A percentile compares a stretch with the other conserved stretches of the same genome.
Conservation (phyloP, 2,329 filamentous ascomycete species). For the Ceratocystis harringtonii region DNA sequence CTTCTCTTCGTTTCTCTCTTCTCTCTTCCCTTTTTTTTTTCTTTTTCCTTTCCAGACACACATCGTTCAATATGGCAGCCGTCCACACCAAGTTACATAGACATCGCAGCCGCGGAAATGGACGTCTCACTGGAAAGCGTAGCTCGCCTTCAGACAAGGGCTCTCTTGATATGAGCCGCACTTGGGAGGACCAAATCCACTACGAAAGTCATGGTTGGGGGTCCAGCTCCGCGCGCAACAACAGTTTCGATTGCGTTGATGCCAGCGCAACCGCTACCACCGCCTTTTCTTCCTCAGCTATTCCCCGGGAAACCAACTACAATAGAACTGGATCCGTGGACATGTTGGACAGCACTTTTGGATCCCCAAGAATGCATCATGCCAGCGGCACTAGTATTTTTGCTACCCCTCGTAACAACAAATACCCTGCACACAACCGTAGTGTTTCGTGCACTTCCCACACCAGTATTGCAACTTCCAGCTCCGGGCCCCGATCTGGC, state of each 20-base stretch:
- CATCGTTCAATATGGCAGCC: slow-evolving; percentile 19
- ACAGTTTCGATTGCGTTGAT: slow-evolving; percentile 32
- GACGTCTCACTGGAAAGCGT: slow-evolving; percentile 39
- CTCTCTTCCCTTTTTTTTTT: slow-evolving; percentile 16
- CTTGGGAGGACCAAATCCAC: slow-evolving; percentile 40
- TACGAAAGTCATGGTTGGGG: slow-evolving; percentile 26
- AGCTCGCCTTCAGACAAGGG: slow-evolving; percentile 42
- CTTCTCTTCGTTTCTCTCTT: slow-evolving; percentile 13
- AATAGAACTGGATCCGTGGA: slow-evolving; percentile 5
- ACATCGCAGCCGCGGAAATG: slow-evolving; percentile 17
- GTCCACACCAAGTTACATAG: slow-evolving; percentile 20
- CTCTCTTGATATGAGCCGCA: slow-evolving; percentile 46
- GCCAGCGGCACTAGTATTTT: slow-evolving; percentile 4
- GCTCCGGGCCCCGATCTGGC: slow-evolving; percentile 23
- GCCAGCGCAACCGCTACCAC: slow-evolving; percentile 23
- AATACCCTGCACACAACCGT: slow-evolving; percentile 39
- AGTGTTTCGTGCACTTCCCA: slow-evolving; percentile 45
- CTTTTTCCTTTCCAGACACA: slow-evolving; percentile 18
- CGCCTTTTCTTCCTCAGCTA: slow-evolving; percentile 16
- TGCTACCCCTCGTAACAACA: slow-evolving; percentile 20
- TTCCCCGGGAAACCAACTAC: slow-evolving; percentile 10
- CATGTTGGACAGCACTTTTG: slow-evolving; percentile 8
- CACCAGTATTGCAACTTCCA: slow-evolving; percentile 32
- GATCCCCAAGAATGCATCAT: slow-evolving; percentile 9
- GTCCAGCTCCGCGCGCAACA: slow-evolving; percentile 25